Conservation (phyloP, 345 rosid species). For the Ceriops tagal region DNA sequence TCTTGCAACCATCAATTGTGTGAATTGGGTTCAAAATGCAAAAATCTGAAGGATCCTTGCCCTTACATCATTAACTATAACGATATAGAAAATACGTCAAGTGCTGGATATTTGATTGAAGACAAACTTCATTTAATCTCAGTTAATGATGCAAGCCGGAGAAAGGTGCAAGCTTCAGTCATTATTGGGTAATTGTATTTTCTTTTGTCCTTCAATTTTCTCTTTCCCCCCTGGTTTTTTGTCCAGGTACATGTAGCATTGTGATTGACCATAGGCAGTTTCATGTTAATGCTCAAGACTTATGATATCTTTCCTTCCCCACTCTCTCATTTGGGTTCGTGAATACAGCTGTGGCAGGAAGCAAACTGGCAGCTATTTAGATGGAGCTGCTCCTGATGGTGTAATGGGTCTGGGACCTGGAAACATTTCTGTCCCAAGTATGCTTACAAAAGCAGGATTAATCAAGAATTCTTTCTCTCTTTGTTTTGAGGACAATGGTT, state of each 20-base stretch:
- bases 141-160: not conserved
- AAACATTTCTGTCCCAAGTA: conserved; percentile 16
- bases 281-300: not conserved
- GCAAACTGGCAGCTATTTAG: conserved; percentile 22
- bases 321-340: not conserved
- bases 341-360: conserved; percentile 19
- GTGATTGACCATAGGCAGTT: not conserved
- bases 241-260: not conserved
- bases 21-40: conserved; percentile 18
- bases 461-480: conserved; percentile 25
- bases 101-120: conserved; percentile 22
- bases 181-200: conserved; percentile 10
- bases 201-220: not conserved
- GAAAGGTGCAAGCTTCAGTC: conserved; percentile 14
- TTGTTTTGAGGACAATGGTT: conserved; percentile 27
- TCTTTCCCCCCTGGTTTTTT: not conserved
- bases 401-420: conserved; percentile 21
- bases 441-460: conserved; percentile 15
- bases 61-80: conserved; percentile 22
- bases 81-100: conserved; percentile 16
- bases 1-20: conserved; percentile 29
- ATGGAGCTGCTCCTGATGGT: conserved; percentile 25
- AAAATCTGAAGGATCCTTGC: conserved; percentile 26
- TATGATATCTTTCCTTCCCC: not conserved
- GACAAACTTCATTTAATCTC: conserved; percentile 16